These are phyloP conservation scores for Xylaria castorea DNA, from an alignment of 495 filamentous ascomycete genomes.

Conservation along the genomic window DNA sequence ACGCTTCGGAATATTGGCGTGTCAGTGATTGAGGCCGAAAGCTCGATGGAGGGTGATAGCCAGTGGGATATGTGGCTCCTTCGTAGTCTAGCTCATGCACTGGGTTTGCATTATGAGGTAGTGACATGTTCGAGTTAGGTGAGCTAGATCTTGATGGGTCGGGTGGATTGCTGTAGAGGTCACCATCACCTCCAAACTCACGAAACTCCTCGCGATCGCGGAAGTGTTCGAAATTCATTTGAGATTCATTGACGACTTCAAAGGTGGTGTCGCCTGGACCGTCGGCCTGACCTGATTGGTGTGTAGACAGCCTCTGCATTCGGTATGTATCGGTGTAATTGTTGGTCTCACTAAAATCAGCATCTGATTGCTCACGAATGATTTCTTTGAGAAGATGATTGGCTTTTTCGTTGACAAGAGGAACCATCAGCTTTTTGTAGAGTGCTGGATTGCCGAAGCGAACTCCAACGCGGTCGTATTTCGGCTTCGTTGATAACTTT, in stretches of 20 bases:
- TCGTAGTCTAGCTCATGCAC: conserved; percentile 17
- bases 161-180: conserved; percentile 62
- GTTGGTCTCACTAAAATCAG: conserved; percentile 53
- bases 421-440: conserved; percentile 76
- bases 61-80: conserved; percentile 24
- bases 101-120: neutral
- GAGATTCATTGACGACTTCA: conserved; percentile 75
- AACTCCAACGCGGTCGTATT: conserved; percentile 66
- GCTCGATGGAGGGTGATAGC: conserved; percentile 24
- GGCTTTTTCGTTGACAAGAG: conserved; percentile 82
- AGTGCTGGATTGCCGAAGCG: conserved; percentile 81
- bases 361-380: conserved; percentile 67
- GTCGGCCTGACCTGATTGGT: conserved; percentile 59
- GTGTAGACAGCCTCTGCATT: conserved; percentile 70
- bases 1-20: conserved; percentile 13
- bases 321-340: conserved; percentile 60
- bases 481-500: conserved; percentile 25
- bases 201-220: conserved; percentile 77
- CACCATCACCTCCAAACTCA: conserved; percentile 74
- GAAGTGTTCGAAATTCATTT: conserved; percentile 80
- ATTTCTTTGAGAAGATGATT: conserved; percentile 69
- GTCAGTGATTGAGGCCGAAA: conserved; percentile 1
- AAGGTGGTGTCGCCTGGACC: conserved; percentile 60
- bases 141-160: conserved; percentile 65
- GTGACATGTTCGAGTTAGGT: conserved; percentile 34